Evolutionary conservation across 345 rosid genomes (phyloP), one percentile per base, ranked within the genome.

Genomic region (Murraya paniculata): DNA sequence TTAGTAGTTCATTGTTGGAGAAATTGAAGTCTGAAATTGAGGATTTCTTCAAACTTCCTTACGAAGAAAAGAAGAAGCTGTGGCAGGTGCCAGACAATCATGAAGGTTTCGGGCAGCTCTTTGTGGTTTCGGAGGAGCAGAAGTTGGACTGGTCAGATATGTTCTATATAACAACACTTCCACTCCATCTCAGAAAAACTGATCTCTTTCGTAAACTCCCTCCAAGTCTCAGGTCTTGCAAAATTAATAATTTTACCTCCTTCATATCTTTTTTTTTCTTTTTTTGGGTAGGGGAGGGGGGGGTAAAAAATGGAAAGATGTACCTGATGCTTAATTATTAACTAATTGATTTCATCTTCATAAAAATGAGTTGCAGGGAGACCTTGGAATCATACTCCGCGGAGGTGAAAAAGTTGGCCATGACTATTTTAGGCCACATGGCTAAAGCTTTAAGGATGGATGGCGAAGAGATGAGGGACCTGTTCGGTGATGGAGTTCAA

Each of bases 111-210:
- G 92, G 89, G 62, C 90, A 89, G 80, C 74, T 83, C 16, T 80
- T 89, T 64, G 92, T 89, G 57, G 81, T 75, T 9, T 89, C 88
- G 5, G 84, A 87, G 31, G 89, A 89, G 67, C 90, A 89, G 79
- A 89, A 86, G 76, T 83, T 89, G n/a, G 90, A 87, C 59, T 89
- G 92, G 92, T 86, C 84, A 9, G 90, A 89, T 64, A 82, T 87
- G 90, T 89, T 89, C 75, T 80, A 50, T 59, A 33, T 84, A 7
- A 80, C 84, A 30, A 89, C 87, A 9, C 72, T 84, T 66, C 92
- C 90, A 7, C 69, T 50, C 62, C 6, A 79, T 74, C 75, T 86
- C 11, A 81, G 87, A 69, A 81, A 61, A 57, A 30, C 72, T 38
- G 73, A 77, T 18, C 79, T 89, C 27, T 84, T 87, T 38, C 71